Evolutionary conservation across 169 alveolate species (phyloP), one percentile per base, ranked within the genome.

Genomic region (Pseudocohnilembus persalinus): DNA sequence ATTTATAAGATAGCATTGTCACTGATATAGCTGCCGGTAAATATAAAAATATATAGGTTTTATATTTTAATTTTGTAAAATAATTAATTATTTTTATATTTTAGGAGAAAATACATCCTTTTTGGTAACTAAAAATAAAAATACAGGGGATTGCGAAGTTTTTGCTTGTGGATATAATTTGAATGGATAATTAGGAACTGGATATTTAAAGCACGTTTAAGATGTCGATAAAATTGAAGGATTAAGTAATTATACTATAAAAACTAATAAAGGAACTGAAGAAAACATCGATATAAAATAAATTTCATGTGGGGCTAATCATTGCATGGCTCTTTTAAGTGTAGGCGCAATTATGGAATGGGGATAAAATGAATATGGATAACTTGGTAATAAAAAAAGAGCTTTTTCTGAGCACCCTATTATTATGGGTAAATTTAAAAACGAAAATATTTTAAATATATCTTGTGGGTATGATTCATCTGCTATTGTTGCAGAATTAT

Each of bases 331-430:
- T n/a, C 27, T 93, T 1, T 78, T 94, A 32, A 88, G 87, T 73
- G 92, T 87, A 32, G 96, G 96, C 65, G 96, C 92, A 32, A 88
- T 93, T 34, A 94, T 89, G 83, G 73, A 85, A 25, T 96, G 98
- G 98, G 98, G 98, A 29, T 96, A 93, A 49, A 96, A 96, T 85
- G 94, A 94, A 33, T 88, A 81, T 83, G 98, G 98, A 26, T 92
- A 96, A 85, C 87, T 94, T 64, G 98, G 98, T 11, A 94, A 94
- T 88, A 92, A 92, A 83, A 94, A 92, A 77, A 82, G 97, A 63
- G 80, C 88, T 27, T 83, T 93, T 73, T 49, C 81, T 35, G 95
- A 93, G 32, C 83, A 88, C 34, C 96, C 96, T 20, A 84, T 74
- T 29, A 89, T 93, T 65, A 77, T 86, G 29, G 81, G 84, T 6